Conservation (phyloP, 2,329 filamentous ascomycete genomes). For the Aspergillus udagawae region DNA sequence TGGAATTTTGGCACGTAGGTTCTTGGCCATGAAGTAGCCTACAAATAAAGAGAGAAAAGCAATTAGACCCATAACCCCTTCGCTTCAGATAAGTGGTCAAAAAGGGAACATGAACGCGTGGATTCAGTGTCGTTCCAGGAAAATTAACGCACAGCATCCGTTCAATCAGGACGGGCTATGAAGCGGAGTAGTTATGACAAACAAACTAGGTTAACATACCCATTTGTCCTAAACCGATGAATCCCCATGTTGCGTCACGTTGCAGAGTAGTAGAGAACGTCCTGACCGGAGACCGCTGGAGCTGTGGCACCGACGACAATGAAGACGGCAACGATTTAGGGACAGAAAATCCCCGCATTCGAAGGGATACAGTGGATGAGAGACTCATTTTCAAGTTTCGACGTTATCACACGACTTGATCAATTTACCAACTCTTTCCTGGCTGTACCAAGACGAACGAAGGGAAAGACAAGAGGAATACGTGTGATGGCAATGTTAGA, state of each 20-base stretch:
- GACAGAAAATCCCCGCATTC: constrained; percentile 8
- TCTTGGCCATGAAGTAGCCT: constrained; percentile 72
- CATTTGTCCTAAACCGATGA: constrained; percentile 60
- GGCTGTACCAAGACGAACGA: neutral
- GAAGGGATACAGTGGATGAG: constrained; percentile 9
- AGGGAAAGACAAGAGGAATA: neutral
- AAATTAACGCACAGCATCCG: neutral
- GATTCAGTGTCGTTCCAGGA: neutral
- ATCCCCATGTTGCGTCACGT: constrained; percentile 52
- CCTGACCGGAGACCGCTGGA: constrained; percentile 11
- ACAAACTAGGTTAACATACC: constrained; percentile 39
- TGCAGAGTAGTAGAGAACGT: constrained; percentile 46
- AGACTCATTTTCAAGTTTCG: constrained; percentile 11
- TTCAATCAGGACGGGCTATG: neutral
- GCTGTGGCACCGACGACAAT: neutral
- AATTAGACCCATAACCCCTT: neutral
- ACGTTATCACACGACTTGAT: neutral
- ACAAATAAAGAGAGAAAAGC: constrained; percentile 2
- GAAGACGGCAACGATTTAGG: constrained; percentile 4
- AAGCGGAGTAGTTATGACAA: neutral
- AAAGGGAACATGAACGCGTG: neutral
- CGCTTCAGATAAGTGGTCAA: neutral
- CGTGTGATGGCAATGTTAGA: neutral
- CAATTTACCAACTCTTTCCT: neutral
- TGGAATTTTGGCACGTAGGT: constrained; percentile 63